Base-by-base conservation (phyloP, 1,284 basidiomycete genomes). In the Gastroboletus turbinatus region DNA sequence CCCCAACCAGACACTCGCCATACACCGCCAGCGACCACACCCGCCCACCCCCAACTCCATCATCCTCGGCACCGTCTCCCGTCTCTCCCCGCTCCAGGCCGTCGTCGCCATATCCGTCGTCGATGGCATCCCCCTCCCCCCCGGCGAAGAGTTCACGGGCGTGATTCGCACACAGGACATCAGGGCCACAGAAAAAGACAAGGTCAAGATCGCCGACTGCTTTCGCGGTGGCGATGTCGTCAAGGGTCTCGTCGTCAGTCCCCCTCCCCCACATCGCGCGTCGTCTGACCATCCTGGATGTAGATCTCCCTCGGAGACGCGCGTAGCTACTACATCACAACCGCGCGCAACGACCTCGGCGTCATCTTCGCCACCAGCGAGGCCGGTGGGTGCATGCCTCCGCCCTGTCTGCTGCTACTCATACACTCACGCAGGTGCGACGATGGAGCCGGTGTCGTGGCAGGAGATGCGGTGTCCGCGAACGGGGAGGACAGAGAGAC, bases 181-280 rank as follows among this genome's bases (percentile, higher is more conserved):
- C n/a, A 76, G 94, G 46, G 87, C 88, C 29, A 96, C 94, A 2
- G 94, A 97, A 69, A 92, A 93, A 66, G 94, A 96, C 76, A 92
- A 89, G 70, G 83, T 98, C 57, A 96, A 93, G 73, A 92, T 98
- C 62, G 87, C 86, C 33, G 93, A 97, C 63, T 98, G 94, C 69
- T 99, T 98, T 75, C 83, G 97, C 40, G 92, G 96, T 1, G 96
- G 97, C 5, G 96, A 99, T 74, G 91, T 98, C 52, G 92, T 99
- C 29, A 87, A 92, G 62, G 96, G 95, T 6, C 76, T 90, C 40
- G 95, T 98, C 64, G 95, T 97, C 71, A 73, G 91, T 82, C 43
- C 17, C 32, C n/a, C 19, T 25, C 17, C 9, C 17, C 8, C 29
- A 2, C 21, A 5, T 7, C 5, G 10, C 23, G 21, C 30, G 21